A percentile compares a stretch with the other conserved stretches of the same genome.
Conservation (phyloP, 768 basidiomycete genomes). For the Mycena amicta region DNA sequence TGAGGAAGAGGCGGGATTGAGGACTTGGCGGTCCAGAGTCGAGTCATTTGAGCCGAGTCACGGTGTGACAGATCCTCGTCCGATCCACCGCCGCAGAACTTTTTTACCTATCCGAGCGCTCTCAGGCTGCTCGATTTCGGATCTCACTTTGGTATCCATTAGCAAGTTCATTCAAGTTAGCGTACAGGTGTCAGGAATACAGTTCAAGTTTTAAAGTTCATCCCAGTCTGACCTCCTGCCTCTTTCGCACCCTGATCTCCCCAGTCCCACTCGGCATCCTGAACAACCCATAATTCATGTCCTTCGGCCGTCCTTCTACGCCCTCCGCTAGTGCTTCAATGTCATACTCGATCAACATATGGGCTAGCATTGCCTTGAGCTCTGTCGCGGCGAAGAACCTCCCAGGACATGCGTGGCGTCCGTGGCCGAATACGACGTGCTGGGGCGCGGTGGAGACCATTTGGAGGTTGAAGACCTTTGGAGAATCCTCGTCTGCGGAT, state of each 20-base stretch:
- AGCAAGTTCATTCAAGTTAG: too few relatives aligned
- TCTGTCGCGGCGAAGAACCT: slow-evolving; percentile 1
- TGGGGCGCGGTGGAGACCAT: not conserved
- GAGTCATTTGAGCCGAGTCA: too few relatives aligned
- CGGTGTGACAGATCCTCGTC: too few relatives aligned
- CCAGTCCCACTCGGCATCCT: not conserved
- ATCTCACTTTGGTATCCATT: too few relatives aligned
- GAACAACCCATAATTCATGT: not conserved
- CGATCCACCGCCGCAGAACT: too few relatives aligned
- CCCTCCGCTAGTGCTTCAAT: not conserved
- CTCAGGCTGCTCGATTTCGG: too few relatives aligned
- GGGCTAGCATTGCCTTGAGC: slow-evolving; percentile 1
- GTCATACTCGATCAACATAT: not conserved
- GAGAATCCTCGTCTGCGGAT: not conserved
- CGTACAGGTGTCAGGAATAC: too few relatives aligned
- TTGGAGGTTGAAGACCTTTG: not conserved
- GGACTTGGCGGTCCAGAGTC: too few relatives aligned
- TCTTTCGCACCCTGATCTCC: not conserved
- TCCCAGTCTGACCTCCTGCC: not conserved
- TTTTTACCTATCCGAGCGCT: too few relatives aligned
- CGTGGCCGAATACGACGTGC: not conserved
- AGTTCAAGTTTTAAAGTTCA: too few relatives aligned
- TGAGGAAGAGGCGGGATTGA: too few relatives aligned
- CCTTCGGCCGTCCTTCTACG: not conserved
- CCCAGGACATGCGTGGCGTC: not conserved